phyloP scores from a whole-genome alignment of 2,329 filamentous ascomycete genomes.

The Teratosphaeria pseudoeucalypti region DNA sequence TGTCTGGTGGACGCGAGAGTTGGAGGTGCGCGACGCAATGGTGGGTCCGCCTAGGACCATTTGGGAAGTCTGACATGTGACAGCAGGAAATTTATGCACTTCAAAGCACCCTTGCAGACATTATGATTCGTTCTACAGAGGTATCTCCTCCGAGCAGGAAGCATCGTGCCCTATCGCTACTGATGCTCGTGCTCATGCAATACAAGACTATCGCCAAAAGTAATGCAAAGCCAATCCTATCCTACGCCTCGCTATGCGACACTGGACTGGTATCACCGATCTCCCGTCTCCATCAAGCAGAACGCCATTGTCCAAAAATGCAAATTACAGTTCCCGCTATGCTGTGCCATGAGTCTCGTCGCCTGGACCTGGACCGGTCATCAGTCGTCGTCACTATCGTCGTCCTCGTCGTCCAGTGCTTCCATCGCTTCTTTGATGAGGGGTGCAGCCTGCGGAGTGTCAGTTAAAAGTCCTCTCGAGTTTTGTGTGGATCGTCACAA shows the following conservation, averaged over 20 bases:
- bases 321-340: background rate
- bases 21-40: background rate
- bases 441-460: slow-evolving; percentile 59
- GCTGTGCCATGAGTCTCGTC: background rate
- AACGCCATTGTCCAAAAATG: background rate
- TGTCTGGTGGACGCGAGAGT: background rate
- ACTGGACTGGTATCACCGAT: background rate
- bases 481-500: background rate
- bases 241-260: background rate
- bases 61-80: background rate
- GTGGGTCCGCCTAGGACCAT: background rate
- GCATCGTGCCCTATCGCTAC: background rate
- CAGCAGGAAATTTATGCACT: background rate
- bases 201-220: background rate
- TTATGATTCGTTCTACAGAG: background rate
- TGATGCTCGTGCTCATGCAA: background rate
- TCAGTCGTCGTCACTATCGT: slow-evolving; percentile 18
- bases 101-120: background rate
- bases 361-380: background rate
- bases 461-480: slow-evolving; percentile 3
- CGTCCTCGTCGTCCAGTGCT: slow-evolving; percentile 44
- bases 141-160: background rate
- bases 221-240: background rate
- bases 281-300: background rate
- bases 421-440: slow-evolving; percentile 97